A percentile compares a stretch with the other conserved stretches of the same genome.
Conservation (phyloP, 2,329 filamentous ascomycete species). For the Exophiala sp. region DNA sequence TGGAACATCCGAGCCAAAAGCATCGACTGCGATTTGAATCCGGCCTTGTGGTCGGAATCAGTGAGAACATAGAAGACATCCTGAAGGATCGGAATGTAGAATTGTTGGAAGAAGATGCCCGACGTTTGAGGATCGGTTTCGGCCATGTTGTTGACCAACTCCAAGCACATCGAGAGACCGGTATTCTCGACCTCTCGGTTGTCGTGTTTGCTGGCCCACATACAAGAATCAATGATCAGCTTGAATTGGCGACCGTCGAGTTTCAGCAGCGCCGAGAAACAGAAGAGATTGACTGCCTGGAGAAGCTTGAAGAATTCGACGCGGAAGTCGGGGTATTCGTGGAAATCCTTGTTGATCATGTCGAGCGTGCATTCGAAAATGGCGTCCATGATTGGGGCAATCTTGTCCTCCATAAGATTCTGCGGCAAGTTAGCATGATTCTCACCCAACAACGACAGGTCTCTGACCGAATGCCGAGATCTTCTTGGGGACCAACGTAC, state of each 20-base stretch:
- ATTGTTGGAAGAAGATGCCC: constrained; percentile 95
- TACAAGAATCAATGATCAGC: constrained; percentile 97
- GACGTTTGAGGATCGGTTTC: constrained; percentile 81
- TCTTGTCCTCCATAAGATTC: constrained; percentile 96
- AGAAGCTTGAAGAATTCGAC: constrained; percentile 99
- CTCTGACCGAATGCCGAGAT: constrained; percentile 47
- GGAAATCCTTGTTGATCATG: constrained; percentile 99
- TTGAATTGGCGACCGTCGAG: constrained; percentile 97
- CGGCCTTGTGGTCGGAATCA: constrained; percentile 96
- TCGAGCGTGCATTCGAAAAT: constrained; percentile 97
- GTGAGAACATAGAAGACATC: constrained; percentile 98
- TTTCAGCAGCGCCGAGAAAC: constrained; percentile 90
- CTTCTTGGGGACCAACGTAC: constrained; percentile 61
- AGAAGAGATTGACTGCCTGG: constrained; percentile 91
- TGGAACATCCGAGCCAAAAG: constrained; percentile 93
- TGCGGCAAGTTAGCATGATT: constrained; percentile 40
- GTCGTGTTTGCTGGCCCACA: constrained; percentile 99
- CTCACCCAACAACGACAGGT: constrained; percentile 26
- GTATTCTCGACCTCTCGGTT: constrained; percentile 96
- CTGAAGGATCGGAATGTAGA: constrained; percentile 91
- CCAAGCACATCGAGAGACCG: constrained; percentile 94
- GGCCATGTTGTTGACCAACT: constrained; percentile 95
- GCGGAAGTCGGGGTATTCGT: constrained; percentile 94
- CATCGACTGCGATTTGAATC: constrained; percentile 96
- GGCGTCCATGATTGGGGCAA: constrained; percentile 95